Base-by-base conservation (phyloP, 176 grass and related monocot genomes). In the Triticum dicoccoides region DNA sequence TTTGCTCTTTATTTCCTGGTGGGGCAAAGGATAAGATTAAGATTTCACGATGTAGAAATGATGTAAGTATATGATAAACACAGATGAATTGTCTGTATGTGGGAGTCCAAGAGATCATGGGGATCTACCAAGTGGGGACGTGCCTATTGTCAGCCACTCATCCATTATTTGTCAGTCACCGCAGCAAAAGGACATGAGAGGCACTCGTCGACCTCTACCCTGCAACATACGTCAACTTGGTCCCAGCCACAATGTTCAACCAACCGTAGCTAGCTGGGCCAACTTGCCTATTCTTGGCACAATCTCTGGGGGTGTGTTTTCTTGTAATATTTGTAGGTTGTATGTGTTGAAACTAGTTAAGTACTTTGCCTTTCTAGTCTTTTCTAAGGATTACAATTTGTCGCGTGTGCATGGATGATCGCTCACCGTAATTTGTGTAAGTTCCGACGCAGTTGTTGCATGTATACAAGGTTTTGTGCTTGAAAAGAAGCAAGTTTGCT, bases 61-160 rank as follows among this genome's bases (percentile, higher is more conserved):
- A 8, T 24, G 51, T 18, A 54, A 54, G n/a, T 65, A 51, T 70
- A 65, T 70, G 72, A 73, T 78, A 73, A 42, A 42, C 12, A 79
- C 24, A 66, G 27, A n/a, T 66, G 65, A 78, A 76, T 87, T 76
- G 70, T 80, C 75, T 41, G 61, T 56, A 61, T 80, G 76, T 76
- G 75, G 45, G 66, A 76, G 75, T 47, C 85, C 76, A 80, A 84
- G 85, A 87, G 85, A 91, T 87, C 61, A 69, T 51, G 76, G 66
- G 84, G 80, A 84, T 91, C 81, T 84, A 76, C 85, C 85, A 87
- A 87, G 87, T 84, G 33, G 85, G 70, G 89, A 84, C 67, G 25
- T 90, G 81, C 68, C 76, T 35, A 52, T 87, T 87, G 58, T 59
- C 81, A 87, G 67, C 85, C 80, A 90, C 80, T 74, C 44, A 24